Base-by-base conservation (phyloP, 371 early-diverging fungal species). In the Rhizopus sp. region DNA sequence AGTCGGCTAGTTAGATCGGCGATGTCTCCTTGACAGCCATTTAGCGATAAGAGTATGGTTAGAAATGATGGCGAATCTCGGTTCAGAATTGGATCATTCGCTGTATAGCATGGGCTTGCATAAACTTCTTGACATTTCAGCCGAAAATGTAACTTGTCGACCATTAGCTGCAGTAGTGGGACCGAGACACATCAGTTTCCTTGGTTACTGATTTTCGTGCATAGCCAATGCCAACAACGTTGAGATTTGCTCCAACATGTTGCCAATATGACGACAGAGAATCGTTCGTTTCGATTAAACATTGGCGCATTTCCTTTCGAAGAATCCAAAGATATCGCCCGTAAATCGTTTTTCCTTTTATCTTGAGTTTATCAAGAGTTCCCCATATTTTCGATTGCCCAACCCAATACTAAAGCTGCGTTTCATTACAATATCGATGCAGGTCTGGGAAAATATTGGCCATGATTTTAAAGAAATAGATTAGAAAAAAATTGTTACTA, bases 101-200 rank as follows among this genome's bases (percentile, higher is more conserved):
- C 55, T 46, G 47, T 7, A 35, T 35, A 55, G 35, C 47, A 55
- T 55, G 45, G 16, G 55, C 55, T 55, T 55, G 35, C 55, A 55
- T 55, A 55, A 17, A 55, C 55, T 44, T 55, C 46, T 37, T 55
- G 46, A 46, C 55, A 55, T 55, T 55, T 55, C 55, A 55, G 15
- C 44, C 45, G 37, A 55, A 45, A 55, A 46, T 55, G 33, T 10
- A 45, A 55, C 37, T 55, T 55, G 46, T 55, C 55, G 46, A 55
- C 55, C 55, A 55, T 55, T 55, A 55, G 55, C 44, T 46, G 17
- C 23, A 46, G 55, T 46, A 55, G 34, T 46, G 37, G 32, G 55
- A 34, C 16, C 46, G 55, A 35, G 37, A 55, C 44, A 55, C 37
- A 46, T 55, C 55, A 55, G 46, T 55, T 46, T 45, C 37, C 33